Conservation (phyloP, 306 rosid species). For the Crotalaria pallida region DNA sequence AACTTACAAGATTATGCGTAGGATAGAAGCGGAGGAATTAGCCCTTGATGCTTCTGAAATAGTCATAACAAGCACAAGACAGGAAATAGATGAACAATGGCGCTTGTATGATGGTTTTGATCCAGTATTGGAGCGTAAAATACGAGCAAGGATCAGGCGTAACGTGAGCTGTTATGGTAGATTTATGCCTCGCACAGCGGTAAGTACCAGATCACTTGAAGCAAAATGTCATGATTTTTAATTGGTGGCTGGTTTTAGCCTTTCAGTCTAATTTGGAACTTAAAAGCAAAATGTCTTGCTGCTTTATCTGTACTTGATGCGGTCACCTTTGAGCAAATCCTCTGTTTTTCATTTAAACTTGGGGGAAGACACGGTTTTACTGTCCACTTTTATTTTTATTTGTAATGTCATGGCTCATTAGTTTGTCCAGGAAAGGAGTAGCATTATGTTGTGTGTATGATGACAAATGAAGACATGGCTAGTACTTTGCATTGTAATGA, state of each 20-base stretch:
- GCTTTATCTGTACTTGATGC: not conserved
- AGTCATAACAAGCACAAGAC: constrained; percentile 88
- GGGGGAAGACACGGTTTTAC: not conserved
- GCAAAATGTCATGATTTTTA: too few species aligned
- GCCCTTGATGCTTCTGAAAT: constrained; percentile 91
- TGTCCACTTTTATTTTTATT: not conserved
- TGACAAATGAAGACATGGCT: not conserved
- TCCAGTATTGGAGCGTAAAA: constrained; percentile 91
- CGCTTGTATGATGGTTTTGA: constrained; percentile 96
- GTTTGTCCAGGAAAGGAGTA: not conserved
- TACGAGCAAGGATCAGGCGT: constrained; percentile 93
- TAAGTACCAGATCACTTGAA: constrained; percentile 42
- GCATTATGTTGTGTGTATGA: constrained; percentile 1
- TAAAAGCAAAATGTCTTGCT: constrained; percentile 15
- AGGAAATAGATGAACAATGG: constrained; percentile 98
- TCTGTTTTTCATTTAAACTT: not conserved
- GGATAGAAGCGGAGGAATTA: constrained; percentile 95
- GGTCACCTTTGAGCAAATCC: not conserved
- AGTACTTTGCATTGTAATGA: not conserved
- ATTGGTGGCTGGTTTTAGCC: not conserved
- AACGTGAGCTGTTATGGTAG: constrained; percentile 98
- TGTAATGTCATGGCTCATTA: constrained; percentile 1
- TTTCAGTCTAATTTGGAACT: constrained; percentile 1
- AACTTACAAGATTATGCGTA: constrained; percentile 93
- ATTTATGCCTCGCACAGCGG: constrained; percentile 95